Base-by-base conservation (phyloP, 2,329 filamentous ascomycete species). In the Exserohilum rostratum region DNA sequence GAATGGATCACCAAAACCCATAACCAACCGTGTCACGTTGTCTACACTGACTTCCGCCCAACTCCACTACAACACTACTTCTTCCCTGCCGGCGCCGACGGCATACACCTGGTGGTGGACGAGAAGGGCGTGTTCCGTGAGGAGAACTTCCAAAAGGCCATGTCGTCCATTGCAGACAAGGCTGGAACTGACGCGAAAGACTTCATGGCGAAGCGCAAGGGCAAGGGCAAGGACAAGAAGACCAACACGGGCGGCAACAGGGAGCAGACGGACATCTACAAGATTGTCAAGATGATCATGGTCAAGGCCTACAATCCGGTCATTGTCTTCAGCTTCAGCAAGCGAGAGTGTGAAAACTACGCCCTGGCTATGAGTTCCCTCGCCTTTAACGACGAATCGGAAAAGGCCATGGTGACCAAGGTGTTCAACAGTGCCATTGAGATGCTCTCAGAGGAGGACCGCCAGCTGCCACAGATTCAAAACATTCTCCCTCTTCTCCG, bases 1-100 rank as follows among this genome's bases (percentile, higher is more conserved):
- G 93, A 99, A 76, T 99, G 95, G 95, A 96, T 99, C 68, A 92
- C 90, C 66, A 98, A 98, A 79, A 98, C 93, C 53, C 96, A 99
- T 75, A 90, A 90, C 62, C 96, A 99, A 72, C 93, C 95, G 6
- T 99, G 95, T 66, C 96, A 99, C 82, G 96, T 99, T 60, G 95
- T 99, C 3, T 99, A 99, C 77, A 99, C 95, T 47, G 93, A 99
- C 78, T 99, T 98, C 82, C 87, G 95, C 71, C 95, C 95, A 17
- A 99, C 95, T 0, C 95, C 95, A 1, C 80, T 99, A 29, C 95
- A 99, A 71, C 95, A 98, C 76, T 99, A 99, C 79, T 96, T 98
- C 78, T 98, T 96, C 78, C 95, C 95, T 0, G 87, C 90, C 18
- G 93, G 93, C 17, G 91, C 91, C 40, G 92, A 93, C 61, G 95